phyloP scores from a whole-genome alignment of 495 filamentous ascomycete species.

The Chaetomium cochliodes region DNA sequence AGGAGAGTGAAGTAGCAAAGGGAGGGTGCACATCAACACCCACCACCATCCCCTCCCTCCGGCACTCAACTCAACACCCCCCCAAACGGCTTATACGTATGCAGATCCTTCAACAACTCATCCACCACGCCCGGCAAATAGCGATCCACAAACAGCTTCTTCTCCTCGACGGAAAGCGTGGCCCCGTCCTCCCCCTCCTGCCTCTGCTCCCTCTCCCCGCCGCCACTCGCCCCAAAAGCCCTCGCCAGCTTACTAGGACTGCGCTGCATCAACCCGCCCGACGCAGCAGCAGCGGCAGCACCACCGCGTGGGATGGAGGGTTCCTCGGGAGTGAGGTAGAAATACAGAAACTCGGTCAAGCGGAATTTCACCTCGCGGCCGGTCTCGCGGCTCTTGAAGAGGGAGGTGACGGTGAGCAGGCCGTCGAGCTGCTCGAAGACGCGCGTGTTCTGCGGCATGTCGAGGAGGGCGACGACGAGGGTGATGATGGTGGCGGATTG shows the following conservation, averaged over 20 bases:
- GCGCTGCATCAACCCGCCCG: slow-evolving; percentile 58
- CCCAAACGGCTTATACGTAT: slow-evolving; percentile 72
- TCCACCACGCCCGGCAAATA: slow-evolving; percentile 83
- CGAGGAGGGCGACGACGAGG: slow-evolving; percentile 82
- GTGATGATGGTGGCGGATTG: slow-evolving; percentile 87
- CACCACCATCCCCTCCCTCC: neutral
- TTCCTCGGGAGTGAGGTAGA: slow-evolving; percentile 94
- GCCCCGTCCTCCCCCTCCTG: slow-evolving; percentile 37
- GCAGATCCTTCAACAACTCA: slow-evolving; percentile 84
- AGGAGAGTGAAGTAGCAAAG: neutral
- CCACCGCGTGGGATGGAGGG: slow-evolving; percentile 54
- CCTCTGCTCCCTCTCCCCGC: slow-evolving; percentile 29
- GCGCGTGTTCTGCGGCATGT: slow-evolving; percentile 79
- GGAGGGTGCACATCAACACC: neutral
- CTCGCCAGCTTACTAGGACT: slow-evolving; percentile 69
- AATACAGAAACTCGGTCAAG: slow-evolving; percentile 92
- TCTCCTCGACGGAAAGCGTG: slow-evolving; percentile 78
- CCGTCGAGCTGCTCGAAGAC: slow-evolving; percentile 93
- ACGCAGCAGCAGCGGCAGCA: slow-evolving; percentile 30
- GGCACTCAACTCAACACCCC: slow-evolving; percentile 44
- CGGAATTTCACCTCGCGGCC: slow-evolving; percentile 86
- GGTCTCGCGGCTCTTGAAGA: slow-evolving; percentile 84
- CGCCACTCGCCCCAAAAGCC: slow-evolving; percentile 41
- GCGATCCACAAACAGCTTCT: slow-evolving; percentile 75
- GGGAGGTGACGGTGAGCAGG: slow-evolving; percentile 83